These are phyloP conservation scores for Pelargonium nanum DNA, from an alignment of 345 rosid species.

Conservation along the genomic window DNA sequence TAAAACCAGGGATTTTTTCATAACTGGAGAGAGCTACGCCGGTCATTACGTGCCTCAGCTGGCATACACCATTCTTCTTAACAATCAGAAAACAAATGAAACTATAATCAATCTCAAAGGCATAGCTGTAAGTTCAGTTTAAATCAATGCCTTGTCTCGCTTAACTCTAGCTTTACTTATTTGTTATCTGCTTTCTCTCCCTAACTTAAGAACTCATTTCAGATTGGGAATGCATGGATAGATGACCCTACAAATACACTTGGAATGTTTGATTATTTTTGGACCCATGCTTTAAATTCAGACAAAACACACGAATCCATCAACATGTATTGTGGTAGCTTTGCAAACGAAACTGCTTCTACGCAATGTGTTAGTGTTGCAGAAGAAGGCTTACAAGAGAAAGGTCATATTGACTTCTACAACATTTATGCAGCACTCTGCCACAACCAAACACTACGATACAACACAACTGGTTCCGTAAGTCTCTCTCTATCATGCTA, in stretches of 20 bases:
- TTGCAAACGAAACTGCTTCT: constrained; percentile 12
- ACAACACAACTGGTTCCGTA: constrained; percentile 8
- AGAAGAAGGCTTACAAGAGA: constrained; percentile 6
- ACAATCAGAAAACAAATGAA: constrained; percentile 12
- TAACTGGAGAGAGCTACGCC: constrained; percentile 29
- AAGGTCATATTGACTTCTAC: constrained; percentile 23
- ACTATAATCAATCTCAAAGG: constrained; percentile 22
- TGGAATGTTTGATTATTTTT: constrained; percentile 24
- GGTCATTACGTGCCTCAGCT: constrained; percentile 26
- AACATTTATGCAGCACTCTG: constrained; percentile 39
- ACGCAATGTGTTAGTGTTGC: constrained; percentile 15
- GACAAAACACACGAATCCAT: constrained; percentile 23
- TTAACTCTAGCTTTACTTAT: too few species aligned
- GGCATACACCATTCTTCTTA: constrained; percentile 18
- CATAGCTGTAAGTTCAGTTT: constrained; percentile 12
- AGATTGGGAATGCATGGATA: constrained; percentile 37
- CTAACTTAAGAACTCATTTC: too few species aligned
- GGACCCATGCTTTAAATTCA: constrained; percentile 39
- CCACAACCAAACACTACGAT: constrained; percentile 3
- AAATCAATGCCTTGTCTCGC: neutral
- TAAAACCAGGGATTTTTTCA: constrained; percentile 24
- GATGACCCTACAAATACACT: constrained; percentile 15
- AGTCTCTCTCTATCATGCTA: too few species aligned
- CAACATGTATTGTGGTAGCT: constrained; percentile 13
- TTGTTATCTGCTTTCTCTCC: too few species aligned